Evolutionary conservation across 495 filamentous ascomycete species (phyloP), one percentile per base, ranked within the genome.

Genomic region (Podospora anserina): DNA sequence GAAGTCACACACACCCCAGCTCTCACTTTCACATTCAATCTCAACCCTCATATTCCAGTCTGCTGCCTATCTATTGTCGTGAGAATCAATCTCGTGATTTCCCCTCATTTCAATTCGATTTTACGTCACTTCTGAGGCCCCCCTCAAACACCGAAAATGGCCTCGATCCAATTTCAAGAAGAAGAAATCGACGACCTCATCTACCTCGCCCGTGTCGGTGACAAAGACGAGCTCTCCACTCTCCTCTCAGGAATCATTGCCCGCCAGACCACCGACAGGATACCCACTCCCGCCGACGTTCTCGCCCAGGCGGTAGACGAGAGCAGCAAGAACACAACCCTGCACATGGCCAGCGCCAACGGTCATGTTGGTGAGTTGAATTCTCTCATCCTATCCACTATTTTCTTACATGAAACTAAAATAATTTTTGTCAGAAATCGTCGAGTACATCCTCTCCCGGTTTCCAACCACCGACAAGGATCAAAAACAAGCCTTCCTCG

Each of bases 331-430:
- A 88, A 89, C 27, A 96, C 92, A 39, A 83, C 90, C 19, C 79
- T 97, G 73, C 94, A 98, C 80, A 97, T 92, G 85, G 92, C 92
- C 1, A 87, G 91, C 49, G 94, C 91, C 11, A 98, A 98, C 80
- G 94, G 94, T 34, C 91, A 95, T 74, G 66, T 82, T 59, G 91
- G 92, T 95, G 85, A 70, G 80, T 74, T 32, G 15, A n/a, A 28
- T n/a, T 56, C 13, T 16, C 39, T 3, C 13, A 3, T 11, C 13
- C 0, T 13, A 49, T 49, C 13, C 20, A 19, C 7, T 49, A 11
- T 23, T 23, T 23, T 23, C 23, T 23, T 16, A 49, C 15, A 13
- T 18, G 6, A 49, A 16, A 49, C 39, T 49, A 49, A 49, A 3
- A 49, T 49, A 3, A 49, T 49, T 3, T 5, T 13, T 66, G 55